Evolutionary conservation across 305 asterid species (phyloP).

Genomic region (Fraxinus floribunda): DNA sequence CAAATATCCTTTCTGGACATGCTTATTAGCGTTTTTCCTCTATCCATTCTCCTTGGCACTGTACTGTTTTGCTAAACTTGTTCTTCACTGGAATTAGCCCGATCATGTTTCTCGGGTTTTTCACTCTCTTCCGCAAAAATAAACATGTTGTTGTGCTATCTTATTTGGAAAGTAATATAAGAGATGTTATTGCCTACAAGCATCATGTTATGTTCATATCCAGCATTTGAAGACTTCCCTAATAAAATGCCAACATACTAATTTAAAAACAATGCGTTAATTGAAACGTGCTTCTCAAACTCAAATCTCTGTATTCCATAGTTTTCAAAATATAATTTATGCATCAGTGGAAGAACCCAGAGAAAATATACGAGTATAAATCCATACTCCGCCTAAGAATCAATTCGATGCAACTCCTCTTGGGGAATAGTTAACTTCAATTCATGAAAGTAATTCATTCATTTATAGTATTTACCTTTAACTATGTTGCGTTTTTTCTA

Average conservation of each 20-base stretch:
- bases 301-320: background rate
- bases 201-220: background rate
- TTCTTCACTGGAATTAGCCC: background rate
- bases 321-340: too few relatives aligned
- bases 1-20: background rate
- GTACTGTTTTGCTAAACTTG: slow-evolving; percentile 20
- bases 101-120: background rate
- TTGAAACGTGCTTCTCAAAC: background rate
- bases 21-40: background rate
- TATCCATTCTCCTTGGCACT: slow-evolving; percentile 20
- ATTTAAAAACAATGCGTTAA: background rate
- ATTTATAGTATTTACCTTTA: too few relatives aligned
- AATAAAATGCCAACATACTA: background rate
- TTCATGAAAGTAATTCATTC: too few relatives aligned
- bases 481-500: too few relatives aligned
- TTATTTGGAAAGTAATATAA: background rate
- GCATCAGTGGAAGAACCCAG: too few relatives aligned
- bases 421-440: too few relatives aligned
- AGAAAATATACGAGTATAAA: too few relatives aligned
- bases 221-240: background rate
- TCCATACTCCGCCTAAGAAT: too few relatives aligned
- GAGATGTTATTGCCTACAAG: too few relatives aligned
- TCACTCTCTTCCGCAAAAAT: background rate
- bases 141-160: background rate
- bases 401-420: too few relatives aligned